phyloP scores from a whole-genome alignment of 495 filamentous ascomycete genomes.

The Penicillium silybi region DNA sequence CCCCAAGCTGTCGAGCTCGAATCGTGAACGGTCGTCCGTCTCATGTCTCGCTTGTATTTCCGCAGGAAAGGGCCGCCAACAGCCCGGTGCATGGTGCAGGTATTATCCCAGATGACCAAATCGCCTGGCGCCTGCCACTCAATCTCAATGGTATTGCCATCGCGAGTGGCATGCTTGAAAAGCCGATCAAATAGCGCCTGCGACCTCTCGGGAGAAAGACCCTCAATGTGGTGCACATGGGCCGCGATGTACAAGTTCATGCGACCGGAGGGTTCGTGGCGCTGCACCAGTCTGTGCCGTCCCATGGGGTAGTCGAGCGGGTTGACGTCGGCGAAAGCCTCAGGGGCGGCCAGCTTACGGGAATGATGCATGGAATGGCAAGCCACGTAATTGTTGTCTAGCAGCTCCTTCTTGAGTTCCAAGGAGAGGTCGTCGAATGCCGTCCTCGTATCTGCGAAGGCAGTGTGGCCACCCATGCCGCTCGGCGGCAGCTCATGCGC shows the following conservation, averaged over 20 bases:
- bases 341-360: slow-evolving; percentile 48
- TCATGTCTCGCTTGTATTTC: slow-evolving; percentile 47
- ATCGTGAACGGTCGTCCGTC: slow-evolving; percentile 53
- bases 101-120: slow-evolving; percentile 59
- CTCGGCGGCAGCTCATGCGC: slow-evolving; percentile 48
- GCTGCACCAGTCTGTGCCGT: slow-evolving; percentile 42
- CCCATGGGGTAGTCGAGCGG: no score
- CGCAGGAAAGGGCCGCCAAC: slow-evolving; percentile 44
- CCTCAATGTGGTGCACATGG: slow-evolving; percentile 55
- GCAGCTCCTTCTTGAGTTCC: slow-evolving; percentile 31
- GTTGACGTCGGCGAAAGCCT: slow-evolving; percentile 21
- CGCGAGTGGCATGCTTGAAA: slow-evolving; percentile 44
- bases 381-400: slow-evolving; percentile 42
- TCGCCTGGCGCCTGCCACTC: slow-evolving; percentile 47
- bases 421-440: slow-evolving; percentile 48
- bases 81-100: slow-evolving; percentile 49
- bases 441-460: slow-evolving; percentile 53
- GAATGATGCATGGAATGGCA: slow-evolving; percentile 50
- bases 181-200: slow-evolving; percentile 28
- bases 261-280: slow-evolving; percentile 47
- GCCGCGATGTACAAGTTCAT: slow-evolving; percentile 52
- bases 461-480: slow-evolving; percentile 49
- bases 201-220: neutral
- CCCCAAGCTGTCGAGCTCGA: slow-evolving; percentile 7
- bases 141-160: slow-evolving; percentile 44